Conservation (phyloP, 2,329 filamentous ascomycete genomes). For the Ophiocordyceps sinensis region DNA sequence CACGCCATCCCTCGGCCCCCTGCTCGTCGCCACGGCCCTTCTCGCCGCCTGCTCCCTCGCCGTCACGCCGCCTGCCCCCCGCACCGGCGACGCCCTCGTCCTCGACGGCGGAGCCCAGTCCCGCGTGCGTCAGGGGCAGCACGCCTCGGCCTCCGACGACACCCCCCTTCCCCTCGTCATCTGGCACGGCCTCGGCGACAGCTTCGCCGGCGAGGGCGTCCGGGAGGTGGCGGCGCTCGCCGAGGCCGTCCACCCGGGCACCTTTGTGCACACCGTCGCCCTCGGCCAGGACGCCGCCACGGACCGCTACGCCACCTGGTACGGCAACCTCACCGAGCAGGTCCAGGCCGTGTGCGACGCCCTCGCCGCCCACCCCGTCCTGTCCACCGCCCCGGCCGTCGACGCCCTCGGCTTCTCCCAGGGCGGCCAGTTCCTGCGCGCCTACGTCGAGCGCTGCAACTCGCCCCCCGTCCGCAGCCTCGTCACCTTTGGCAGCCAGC, state of each 20-base stretch:
- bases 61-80: not conserved
- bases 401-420: constrained; percentile 93
- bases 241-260: constrained; percentile 62
- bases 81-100: not conserved
- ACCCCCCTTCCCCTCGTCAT: constrained; percentile 80
- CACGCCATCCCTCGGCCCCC: not conserved
- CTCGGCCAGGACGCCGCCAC: constrained; percentile 48
- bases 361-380: constrained; percentile 60
- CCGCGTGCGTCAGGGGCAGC: not conserved
- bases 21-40: too few species aligned
- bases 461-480: constrained; percentile 58
- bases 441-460: constrained; percentile 79
- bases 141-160: not conserved
- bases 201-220: constrained; percentile 63
- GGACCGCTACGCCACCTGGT: constrained; percentile 76
- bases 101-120: too few species aligned
- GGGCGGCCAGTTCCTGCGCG: constrained; percentile 90
- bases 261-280: constrained; percentile 67
- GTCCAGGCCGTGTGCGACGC: constrained; percentile 63
- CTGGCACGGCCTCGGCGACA: constrained; percentile 77
- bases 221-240: constrained; percentile 56
- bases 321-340: constrained; percentile 77
- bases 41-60: not conserved
- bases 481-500: constrained; percentile 80
- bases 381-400: constrained; percentile 67